Conservation (phyloP, 1,139 yeast genomes). For the Scheffersomyces titani region DNA sequence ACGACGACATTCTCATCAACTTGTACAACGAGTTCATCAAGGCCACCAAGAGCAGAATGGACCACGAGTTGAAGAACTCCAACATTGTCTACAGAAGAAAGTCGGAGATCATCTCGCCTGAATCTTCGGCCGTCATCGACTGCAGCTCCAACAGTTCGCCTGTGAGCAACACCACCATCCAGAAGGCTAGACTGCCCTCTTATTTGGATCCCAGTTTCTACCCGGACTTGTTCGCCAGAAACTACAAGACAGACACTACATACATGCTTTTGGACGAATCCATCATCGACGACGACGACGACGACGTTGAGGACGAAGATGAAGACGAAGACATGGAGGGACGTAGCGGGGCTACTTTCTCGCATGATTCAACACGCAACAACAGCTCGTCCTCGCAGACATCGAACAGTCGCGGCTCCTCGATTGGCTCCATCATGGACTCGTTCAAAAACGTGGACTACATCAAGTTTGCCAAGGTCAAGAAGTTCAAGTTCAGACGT, state of each 20-base stretch:
- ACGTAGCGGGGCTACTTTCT: conserved; percentile 4
- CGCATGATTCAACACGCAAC: conserved; percentile 8
- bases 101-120: conserved; percentile 11
- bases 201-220: background rate
- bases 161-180: background rate
- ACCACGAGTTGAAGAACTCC: background rate
- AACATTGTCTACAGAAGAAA: conserved; percentile 3
- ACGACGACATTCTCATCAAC: conserved; percentile 33
- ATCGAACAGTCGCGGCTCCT: conserved; percentile 18
- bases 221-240: background rate
- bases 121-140: background rate
- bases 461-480: conserved; percentile 20
- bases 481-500: conserved; percentile 20
- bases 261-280: background rate
- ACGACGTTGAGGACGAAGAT: conserved; percentile 1
- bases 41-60: conserved; percentile 14
- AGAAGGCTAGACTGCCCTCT: background rate
- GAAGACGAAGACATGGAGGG: conserved; percentile 5
- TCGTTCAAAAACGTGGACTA: conserved; percentile 19
- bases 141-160: background rate
- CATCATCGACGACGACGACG: background rate
- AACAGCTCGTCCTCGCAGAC: conserved; percentile 10
- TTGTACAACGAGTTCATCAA: conserved; percentile 35
- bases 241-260: background rate
- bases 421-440: conserved; percentile 24